Evolutionary conservation across 768 basidiomycete genomes (phyloP).

Genomic region (Infundibulicybe gibba): DNA sequence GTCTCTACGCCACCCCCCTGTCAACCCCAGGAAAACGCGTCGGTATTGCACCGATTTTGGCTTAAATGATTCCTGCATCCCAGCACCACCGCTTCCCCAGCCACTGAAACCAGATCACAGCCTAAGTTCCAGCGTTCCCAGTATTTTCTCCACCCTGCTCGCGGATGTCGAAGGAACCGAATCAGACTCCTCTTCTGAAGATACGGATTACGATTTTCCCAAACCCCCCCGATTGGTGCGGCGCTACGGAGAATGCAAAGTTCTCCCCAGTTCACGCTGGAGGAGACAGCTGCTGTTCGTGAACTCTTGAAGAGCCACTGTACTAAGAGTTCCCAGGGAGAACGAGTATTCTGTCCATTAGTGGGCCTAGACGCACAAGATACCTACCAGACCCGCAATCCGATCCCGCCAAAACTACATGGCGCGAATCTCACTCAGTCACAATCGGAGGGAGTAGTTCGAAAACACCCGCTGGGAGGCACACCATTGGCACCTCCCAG

Average conservation of each 20-base stretch:
- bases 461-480: not conserved
- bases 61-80: conserved; percentile 11
- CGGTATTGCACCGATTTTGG: conserved; percentile 28
- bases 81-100: conserved; percentile 8
- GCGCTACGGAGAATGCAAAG: conserved; percentile 40
- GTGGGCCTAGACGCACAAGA: not conserved
- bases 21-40: conserved; percentile 24
- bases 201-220: conserved; percentile 33
- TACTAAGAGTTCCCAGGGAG: conserved; percentile 6
- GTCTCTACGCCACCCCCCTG: conserved; percentile 13
- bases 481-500: not conserved
- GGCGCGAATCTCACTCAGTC: not conserved
- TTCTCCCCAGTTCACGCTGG: conserved; percentile 33
- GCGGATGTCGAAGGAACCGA: conserved; percentile 23
- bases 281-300: conserved; percentile 20
- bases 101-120: conserved; percentile 6
- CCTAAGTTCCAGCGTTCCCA: conserved; percentile 21
- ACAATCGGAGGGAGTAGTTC: not conserved
- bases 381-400: no score
- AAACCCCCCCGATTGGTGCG: conserved; percentile 40
- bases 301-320: conserved; percentile 17
- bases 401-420: no score
- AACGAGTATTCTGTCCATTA: not conserved
- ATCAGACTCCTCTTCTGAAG: conserved; percentile 32
- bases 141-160: conserved; percentile 23